A percentile compares a stretch with the other conserved stretches of the same genome.
phyloP scores from a whole-genome alignment of 345 rosid genomes.

The Aquilaria sinensis region DNA sequence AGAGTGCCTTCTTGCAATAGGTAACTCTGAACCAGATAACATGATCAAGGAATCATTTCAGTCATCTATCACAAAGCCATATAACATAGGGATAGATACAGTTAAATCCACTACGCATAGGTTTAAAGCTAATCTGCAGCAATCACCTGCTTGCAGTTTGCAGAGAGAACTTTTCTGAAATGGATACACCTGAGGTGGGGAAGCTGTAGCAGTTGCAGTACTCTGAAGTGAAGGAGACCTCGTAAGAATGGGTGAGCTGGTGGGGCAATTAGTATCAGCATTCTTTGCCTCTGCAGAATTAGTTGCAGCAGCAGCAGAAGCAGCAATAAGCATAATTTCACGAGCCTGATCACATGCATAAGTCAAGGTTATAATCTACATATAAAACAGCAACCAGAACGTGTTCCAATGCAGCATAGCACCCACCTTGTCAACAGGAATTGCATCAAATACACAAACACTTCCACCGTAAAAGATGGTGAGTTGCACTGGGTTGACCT shows the following conservation, averaged over 20 bases:
- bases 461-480: slow-evolving; percentile 81
- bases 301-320: slow-evolving; percentile 33
- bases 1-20: slow-evolving; percentile 83
- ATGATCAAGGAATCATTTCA: slow-evolving; percentile 7
- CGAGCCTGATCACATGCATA: slow-evolving; percentile 37
- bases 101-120: slow-evolving; percentile 3
- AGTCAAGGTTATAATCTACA: background rate
- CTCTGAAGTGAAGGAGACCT: slow-evolving; percentile 85
- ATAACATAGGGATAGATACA: slow-evolving; percentile 3
- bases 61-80: background rate
- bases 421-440: slow-evolving; percentile 68
- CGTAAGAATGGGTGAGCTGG: slow-evolving; percentile 50
- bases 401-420: background rate
- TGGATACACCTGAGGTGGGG: slow-evolving; percentile 45
- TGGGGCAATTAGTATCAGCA: slow-evolving; percentile 23
- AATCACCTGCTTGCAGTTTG: slow-evolving; percentile 74
- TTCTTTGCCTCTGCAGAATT: slow-evolving; percentile 45
- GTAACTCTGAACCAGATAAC: slow-evolving; percentile 49
- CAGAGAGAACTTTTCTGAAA: slow-evolving; percentile 44
- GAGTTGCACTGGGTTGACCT: slow-evolving; percentile 44
- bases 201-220: slow-evolving; percentile 48
- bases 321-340: slow-evolving; percentile 63
- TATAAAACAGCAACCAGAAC: background rate
- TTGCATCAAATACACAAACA: slow-evolving; percentile 59
- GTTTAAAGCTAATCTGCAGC: slow-evolving; percentile 2